These are phyloP conservation scores for Litsea cubeba DNA, from an alignment of 164 flowering plant genomes.

Conservation along the genomic window DNA sequence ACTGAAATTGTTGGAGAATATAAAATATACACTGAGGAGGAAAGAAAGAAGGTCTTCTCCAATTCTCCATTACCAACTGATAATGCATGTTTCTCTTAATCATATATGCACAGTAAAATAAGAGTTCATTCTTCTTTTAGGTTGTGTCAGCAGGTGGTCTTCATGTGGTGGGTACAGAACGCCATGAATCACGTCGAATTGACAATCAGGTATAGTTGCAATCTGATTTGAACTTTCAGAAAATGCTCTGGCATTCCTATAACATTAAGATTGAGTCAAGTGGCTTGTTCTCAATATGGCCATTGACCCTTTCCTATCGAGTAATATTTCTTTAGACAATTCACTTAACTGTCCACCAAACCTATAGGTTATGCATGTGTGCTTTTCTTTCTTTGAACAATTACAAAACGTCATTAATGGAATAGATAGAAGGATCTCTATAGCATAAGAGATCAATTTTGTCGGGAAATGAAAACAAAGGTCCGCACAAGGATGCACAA, in stretches of 20 bases:
- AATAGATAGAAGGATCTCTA: no score
- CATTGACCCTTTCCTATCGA: no score
- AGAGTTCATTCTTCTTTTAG: conserved; percentile 28
- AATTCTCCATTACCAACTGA: neutral
- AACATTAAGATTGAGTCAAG: neutral
- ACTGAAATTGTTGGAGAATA: conserved; percentile 64
- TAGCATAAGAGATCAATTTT: no score
- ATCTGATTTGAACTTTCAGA: neutral
- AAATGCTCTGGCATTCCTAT: neutral
- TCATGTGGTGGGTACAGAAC: conserved; percentile 97
- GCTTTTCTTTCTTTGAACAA: no score
- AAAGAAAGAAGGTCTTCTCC: conserved; percentile 61
- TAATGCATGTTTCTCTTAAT: conserved; percentile 5
- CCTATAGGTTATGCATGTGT: no score
- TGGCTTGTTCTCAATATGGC: neutral
- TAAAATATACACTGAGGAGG: conserved; percentile 77
- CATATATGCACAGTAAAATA: conserved; percentile 5
- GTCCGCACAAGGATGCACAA: no score
- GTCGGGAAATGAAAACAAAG: no score
- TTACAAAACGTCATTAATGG: no score
- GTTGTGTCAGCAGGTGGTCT: conserved; percentile 96
- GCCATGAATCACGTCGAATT: conserved; percentile 96
- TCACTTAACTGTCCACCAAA: no score
- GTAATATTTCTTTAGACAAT: no score
- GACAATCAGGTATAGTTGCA: conserved; percentile 82